Percentiles rank a stretch among this genome's conserved stretches.
These are phyloP conservation scores for Aspergillus transmontanensis DNA, from an alignment of 2,329 filamentous ascomycete genomes.

Conservation along the genomic window DNA sequence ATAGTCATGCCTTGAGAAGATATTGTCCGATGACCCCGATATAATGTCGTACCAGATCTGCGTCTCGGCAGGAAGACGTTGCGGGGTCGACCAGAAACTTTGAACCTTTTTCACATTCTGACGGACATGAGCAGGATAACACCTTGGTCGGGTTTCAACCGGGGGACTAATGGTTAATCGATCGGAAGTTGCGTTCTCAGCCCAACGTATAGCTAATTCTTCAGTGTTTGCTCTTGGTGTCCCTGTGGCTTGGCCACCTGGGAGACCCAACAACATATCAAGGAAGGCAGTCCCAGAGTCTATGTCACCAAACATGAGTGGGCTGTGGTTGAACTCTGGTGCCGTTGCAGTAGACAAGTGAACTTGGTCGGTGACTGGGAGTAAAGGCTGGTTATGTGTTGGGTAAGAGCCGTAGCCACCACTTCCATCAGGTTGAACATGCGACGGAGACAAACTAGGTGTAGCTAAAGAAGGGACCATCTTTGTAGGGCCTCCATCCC, in stretches of 20 bases:
- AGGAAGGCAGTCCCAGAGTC: neutral
- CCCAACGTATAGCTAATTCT: neutral
- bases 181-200: neutral
- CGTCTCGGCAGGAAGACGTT: neutral
- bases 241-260: neutral
- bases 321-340: neutral
- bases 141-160: neutral
- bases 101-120: neutral
- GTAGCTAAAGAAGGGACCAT: neutral
- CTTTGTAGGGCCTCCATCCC: neutral
- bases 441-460: neutral
- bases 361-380: neutral
- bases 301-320: neutral
- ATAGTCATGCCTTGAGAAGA: neutral
- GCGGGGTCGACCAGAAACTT: neutral
- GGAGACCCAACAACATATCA: neutral
- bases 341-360: neutral
- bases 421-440: neutral
- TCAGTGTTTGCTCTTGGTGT: neutral
- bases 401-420: neutral
- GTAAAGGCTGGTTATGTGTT: neutral
- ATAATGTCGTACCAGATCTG: neutral
- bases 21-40: neutral
- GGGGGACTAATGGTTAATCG: too few species aligned
- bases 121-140: neutral